Evolutionary conservation across 2,329 filamentous ascomycete species (phyloP).

Genomic region (Chaetomium sp.): DNA sequence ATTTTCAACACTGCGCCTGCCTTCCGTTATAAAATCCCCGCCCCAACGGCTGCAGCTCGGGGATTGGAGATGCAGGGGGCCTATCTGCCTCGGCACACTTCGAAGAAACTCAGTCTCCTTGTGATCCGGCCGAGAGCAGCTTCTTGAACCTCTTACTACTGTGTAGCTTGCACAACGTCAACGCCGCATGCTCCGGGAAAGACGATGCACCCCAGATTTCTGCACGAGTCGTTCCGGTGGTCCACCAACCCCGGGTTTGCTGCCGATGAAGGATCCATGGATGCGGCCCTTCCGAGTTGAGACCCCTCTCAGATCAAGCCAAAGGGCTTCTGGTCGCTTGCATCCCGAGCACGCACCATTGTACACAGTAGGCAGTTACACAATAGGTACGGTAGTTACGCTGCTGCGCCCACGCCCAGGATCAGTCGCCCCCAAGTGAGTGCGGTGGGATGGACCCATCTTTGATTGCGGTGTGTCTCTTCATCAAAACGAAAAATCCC

Average conservation of each 20-base stretch:
- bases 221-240: background rate
- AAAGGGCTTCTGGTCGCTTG: background rate
- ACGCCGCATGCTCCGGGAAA: background rate
- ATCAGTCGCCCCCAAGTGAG: background rate
- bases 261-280: background rate
- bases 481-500: background rate
- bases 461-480: conserved; percentile 1
- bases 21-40: background rate
- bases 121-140: background rate
- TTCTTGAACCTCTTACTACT: background rate
- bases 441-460: background rate
- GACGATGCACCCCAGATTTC: conserved; percentile 15
- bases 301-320: background rate
- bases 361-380: no score
- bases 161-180: conserved; percentile 1
- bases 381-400: no score
- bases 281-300: no score
- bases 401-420: background rate
- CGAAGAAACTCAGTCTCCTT: background rate
- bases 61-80: background rate
- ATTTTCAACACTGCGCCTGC: background rate
- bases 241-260: conserved; percentile 19
- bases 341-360: background rate
- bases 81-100: conserved; percentile 5
- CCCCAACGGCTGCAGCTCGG: background rate